Conservation (phyloP, 495 filamentous ascomycete species). For the Bathelium albidoporum region DNA sequence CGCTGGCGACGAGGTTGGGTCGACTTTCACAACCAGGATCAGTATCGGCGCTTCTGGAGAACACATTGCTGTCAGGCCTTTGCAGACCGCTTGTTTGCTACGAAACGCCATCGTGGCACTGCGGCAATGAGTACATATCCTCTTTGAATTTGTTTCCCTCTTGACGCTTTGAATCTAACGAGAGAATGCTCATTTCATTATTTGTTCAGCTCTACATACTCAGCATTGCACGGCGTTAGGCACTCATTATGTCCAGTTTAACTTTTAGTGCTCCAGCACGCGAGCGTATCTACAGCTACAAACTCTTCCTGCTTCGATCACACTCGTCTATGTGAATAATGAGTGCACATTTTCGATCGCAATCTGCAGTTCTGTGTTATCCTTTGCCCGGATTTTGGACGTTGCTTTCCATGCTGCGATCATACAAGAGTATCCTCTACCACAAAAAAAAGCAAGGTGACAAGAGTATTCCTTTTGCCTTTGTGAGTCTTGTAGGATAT, state of each 20-base stretch:
- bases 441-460: too few relatives aligned
- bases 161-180: neutral
- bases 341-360: too few relatives aligned
- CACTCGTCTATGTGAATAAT: too few relatives aligned
- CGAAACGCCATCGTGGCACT: neutral
- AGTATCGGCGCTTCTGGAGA: neutral
- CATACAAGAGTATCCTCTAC: too few relatives aligned
- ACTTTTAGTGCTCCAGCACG: neutral
- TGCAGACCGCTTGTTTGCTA: neutral
- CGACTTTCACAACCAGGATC: neutral
- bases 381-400: too few relatives aligned
- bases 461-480: too few relatives aligned
- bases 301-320: too few relatives aligned
- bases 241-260: neutral
- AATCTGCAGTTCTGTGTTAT: too few relatives aligned
- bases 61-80: neutral
- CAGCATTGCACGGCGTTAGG: neutral
- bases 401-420: too few relatives aligned
- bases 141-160: neutral
- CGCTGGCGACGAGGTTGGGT: neutral
- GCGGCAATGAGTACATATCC: neutral
- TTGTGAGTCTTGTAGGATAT: too few relatives aligned
- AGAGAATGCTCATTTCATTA: neutral
- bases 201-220: neutral
- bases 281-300: too few relatives aligned